Conservation (phyloP, 192 early-diverging fungal species). For the Backusella circina region DNA sequence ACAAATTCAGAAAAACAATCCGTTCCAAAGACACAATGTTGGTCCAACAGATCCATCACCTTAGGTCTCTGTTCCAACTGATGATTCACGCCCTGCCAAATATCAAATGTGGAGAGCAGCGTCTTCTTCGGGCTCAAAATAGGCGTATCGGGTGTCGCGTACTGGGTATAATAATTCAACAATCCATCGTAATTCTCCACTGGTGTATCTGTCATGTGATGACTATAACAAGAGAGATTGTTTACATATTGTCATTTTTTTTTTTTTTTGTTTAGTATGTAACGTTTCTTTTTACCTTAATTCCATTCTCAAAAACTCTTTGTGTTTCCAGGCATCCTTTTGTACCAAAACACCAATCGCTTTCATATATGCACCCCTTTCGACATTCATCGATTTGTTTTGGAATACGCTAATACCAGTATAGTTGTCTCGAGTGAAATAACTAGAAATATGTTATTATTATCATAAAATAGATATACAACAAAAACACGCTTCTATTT, state of each 20-base stretch:
- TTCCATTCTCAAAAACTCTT: slow-evolving; percentile 35
- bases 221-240: background rate
- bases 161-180: background rate
- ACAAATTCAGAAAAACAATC: slow-evolving; percentile 42
- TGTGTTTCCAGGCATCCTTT: slow-evolving; percentile 48
- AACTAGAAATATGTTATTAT: slow-evolving; percentile 31
- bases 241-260: background rate
- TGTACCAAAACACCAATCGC: slow-evolving; percentile 46
- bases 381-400: slow-evolving; percentile 33
- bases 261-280: background rate
- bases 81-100: background rate
- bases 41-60: background rate
- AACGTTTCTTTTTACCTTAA: slow-evolving; percentile 24
- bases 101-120: background rate
- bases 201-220: background rate
- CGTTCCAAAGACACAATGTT: slow-evolving; percentile 9
- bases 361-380: slow-evolving; percentile 53
- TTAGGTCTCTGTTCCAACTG: background rate
- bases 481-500: background rate
- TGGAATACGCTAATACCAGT: slow-evolving; percentile 45
- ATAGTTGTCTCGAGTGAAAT: slow-evolving; percentile 38
- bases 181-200: background rate
- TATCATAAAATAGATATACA: background rate
- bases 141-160: background rate
- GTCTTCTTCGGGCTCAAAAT: background rate